Evolutionary conservation across 192 early-diverging fungal species (phyloP).

Genomic region (Funneliformis geosporum): DNA sequence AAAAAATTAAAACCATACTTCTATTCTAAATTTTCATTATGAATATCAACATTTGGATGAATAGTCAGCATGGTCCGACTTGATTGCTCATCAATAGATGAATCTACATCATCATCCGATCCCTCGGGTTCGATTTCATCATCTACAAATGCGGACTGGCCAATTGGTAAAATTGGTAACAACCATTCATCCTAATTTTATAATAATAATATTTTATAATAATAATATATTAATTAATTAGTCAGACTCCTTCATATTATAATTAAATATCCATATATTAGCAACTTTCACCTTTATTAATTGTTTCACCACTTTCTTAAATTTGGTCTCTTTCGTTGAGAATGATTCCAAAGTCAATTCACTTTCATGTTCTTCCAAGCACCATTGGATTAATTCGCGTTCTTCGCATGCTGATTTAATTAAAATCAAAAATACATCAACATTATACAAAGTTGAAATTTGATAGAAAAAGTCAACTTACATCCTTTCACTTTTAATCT

Average conservation of each 20-base stretch:
- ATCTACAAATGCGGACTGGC: background rate
- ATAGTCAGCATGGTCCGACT: background rate
- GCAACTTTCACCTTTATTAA: background rate
- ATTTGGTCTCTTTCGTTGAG: background rate
- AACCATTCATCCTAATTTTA: background rate
- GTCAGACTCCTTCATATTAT: background rate
- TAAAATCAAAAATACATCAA: background rate
- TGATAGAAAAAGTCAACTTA: slow-evolving; percentile 3
- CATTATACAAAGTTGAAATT: background rate
- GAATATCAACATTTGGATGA: background rate
- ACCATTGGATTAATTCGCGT: slow-evolving; percentile 2
- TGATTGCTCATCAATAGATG: background rate
- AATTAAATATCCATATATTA: background rate
- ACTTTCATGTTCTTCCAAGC: background rate
- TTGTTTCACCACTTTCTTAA: slow-evolving; percentile 27
- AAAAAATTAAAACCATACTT: no score
- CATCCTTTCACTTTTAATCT: background rate
- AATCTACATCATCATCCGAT: background rate
- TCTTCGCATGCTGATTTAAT: slow-evolving; percentile 1
- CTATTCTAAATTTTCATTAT: background rate
- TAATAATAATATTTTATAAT: background rate
- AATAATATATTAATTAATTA: background rate
- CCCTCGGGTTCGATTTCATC: background rate
- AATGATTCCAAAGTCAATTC: background rate
- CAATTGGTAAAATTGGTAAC: background rate